Percentiles rank a stretch among this genome's conserved stretches.
Evolutionary conservation across 306 rosid genomes (phyloP).

Genomic region (Mucuna pruriens): DNA sequence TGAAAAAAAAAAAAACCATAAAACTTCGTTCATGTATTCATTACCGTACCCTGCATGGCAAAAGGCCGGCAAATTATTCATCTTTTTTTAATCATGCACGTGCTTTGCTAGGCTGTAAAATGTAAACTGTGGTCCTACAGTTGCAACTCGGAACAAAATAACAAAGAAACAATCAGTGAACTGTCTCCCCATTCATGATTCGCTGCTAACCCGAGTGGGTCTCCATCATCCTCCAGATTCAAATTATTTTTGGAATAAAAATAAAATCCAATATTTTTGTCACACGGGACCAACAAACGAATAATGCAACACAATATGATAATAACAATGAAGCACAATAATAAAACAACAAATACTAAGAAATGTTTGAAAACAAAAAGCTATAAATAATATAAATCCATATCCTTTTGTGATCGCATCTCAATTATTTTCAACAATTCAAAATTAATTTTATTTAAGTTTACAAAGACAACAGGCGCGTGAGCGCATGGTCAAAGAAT

Average conservation of each 20-base stretch:
- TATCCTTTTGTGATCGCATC: too few relatives aligned
- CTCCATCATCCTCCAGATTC: conserved; percentile 15
- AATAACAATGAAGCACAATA: background rate
- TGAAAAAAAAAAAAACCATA: background rate
- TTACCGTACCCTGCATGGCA: background rate
- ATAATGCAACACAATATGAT: background rate
- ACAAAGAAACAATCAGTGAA: background rate
- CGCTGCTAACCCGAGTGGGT: background rate
- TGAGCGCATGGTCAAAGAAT: background rate
- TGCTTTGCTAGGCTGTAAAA: conserved; percentile 26
- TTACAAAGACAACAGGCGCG: conserved; percentile 9
- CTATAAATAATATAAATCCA: too few relatives aligned
- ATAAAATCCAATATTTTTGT: background rate
- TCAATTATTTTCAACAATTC: background rate
- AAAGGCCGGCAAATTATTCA: conserved; percentile 3
- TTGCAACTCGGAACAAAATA: background rate
- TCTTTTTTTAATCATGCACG: conserved; percentile 13
- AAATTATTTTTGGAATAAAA: background rate
- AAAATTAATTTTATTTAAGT: background rate
- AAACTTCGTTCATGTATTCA: too few relatives aligned
- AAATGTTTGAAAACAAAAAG: background rate
- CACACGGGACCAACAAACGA: background rate
- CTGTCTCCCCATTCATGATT: background rate
- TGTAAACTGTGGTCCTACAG: background rate
- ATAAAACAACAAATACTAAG: background rate